A percentile compares a stretch with the other conserved stretches of the same genome.
phyloP scores from a whole-genome alignment of 225 moss, liverwort and hornwort genomes.

The Straminergon stramineum region DNA sequence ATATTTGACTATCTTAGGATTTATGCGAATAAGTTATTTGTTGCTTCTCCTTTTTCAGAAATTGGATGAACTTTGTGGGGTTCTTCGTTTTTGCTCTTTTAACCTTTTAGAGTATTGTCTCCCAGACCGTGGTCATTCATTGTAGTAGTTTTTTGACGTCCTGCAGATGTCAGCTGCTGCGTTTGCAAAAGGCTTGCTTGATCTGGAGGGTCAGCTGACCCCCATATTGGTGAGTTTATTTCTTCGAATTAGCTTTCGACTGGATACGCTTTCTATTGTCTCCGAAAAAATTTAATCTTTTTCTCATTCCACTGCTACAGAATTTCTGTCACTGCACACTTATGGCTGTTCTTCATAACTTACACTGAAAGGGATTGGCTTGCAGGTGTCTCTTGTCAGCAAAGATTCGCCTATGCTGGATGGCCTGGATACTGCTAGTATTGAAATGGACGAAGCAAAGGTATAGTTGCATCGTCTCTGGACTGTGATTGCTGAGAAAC shows the following conservation, averaged over 20 bases:
- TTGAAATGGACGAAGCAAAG: conserved; percentile 99
- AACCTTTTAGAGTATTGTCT: neutral
- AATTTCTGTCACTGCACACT: neutral
- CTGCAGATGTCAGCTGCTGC: conserved; percentile 99
- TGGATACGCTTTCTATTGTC: neutral
- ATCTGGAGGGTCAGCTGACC: conserved; percentile 93
- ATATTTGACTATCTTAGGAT: neutral
- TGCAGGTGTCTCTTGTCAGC: conserved; percentile 97
- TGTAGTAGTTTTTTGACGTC: neutral
- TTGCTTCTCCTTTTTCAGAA: neutral
- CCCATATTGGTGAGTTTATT: conserved; percentile 71
- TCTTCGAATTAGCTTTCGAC: neutral
- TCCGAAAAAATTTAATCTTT: neutral
- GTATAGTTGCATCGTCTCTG: conserved; percentile 22
- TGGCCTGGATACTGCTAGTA: conserved; percentile 89
- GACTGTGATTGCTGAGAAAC: neutral
- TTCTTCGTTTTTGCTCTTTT: neutral
- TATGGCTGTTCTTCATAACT: neutral
- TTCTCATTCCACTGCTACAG: neutral
- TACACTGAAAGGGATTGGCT: neutral
- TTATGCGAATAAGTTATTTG: neutral
- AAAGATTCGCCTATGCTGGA: conserved; percentile 99
- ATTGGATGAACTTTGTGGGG: neutral
- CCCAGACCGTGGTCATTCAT: neutral
- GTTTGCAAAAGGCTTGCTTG: conserved; percentile 96